Evolutionary conservation across 2,329 filamentous ascomycete species (phyloP).

Genomic region (Mycogone perniciosa): DNA sequence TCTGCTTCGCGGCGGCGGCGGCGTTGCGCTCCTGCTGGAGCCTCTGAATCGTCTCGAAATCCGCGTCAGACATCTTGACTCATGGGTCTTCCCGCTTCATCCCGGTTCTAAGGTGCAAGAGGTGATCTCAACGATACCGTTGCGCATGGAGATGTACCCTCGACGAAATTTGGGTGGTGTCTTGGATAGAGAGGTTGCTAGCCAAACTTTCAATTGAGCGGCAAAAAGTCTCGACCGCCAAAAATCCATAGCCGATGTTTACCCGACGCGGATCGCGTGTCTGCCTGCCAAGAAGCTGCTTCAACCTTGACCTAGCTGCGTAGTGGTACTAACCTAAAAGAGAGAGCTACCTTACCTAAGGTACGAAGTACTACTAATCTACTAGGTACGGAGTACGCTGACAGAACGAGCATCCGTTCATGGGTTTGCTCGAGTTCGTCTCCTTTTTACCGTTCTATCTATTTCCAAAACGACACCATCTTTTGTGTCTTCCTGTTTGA

Average conservation of each 20-base stretch:
- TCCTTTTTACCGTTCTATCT: constrained; percentile 22
- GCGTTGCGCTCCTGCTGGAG: constrained; percentile 91
- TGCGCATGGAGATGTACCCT: constrained; percentile 30
- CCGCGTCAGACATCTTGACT: constrained; percentile 63
- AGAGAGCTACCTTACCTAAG: not conserved
- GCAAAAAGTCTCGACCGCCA: constrained; percentile 26
- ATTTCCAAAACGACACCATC: constrained; percentile 16
- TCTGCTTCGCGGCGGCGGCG: constrained; percentile 72
- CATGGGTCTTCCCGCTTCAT: constrained; percentile 32
- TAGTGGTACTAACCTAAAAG: not conserved
- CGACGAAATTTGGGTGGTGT: constrained; percentile 18
- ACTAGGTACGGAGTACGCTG: too few species aligned
- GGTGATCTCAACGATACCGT: constrained; percentile 27
- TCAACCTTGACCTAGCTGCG: not conserved
- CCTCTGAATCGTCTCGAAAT: constrained; percentile 81
- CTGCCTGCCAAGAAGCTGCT: not conserved
- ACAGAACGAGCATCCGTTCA: not conserved
- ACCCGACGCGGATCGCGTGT: constrained; percentile 20
- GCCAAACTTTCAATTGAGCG: constrained; percentile 18
- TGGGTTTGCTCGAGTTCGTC: constrained; percentile 17
- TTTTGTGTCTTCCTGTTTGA: constrained; percentile 19
- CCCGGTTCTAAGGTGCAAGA: constrained; percentile 36
- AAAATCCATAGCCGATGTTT: constrained; percentile 23
- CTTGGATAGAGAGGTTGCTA: constrained; percentile 10
- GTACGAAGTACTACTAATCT: not conserved